phyloP scores from a whole-genome alignment of 2,329 filamentous ascomycete genomes.

The Fusarium devonianum region DNA sequence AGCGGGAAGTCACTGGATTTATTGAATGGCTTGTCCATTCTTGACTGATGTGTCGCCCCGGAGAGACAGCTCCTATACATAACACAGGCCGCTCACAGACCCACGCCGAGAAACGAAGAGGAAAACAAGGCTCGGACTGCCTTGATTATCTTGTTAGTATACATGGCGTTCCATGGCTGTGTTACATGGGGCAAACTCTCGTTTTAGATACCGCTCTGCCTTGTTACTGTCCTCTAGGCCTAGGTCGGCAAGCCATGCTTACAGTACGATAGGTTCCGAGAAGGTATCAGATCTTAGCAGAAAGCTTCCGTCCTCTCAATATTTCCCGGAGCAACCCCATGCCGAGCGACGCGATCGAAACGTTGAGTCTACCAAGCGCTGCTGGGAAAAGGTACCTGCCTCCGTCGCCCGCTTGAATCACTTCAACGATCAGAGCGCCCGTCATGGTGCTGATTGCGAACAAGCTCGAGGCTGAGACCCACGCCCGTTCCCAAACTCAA shows the following conservation, averaged over 20 bases:
- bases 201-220: neutral
- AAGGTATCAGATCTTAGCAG: slow-evolving; percentile 12
- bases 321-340: slow-evolving; percentile 21
- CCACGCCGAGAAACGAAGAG: neutral
- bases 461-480: slow-evolving; percentile 16
- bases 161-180: slow-evolving; percentile 12
- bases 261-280: neutral
- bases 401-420: slow-evolving; percentile 15
- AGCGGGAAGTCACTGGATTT: too few species aligned
- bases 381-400: slow-evolving; percentile 30
- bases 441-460: slow-evolving; percentile 22
- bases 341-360: slow-evolving; percentile 19
- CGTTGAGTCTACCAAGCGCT: slow-evolving; percentile 26
- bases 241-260: slow-evolving; percentile 1
- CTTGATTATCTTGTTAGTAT: neutral
- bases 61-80: neutral
- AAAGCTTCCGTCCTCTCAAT: slow-evolving; percentile 23
- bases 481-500: slow-evolving; percentile 28
- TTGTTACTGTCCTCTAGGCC: neutral
- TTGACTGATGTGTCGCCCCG: slow-evolving; percentile 4
- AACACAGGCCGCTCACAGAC: neutral
- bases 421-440: slow-evolving; percentile 24
- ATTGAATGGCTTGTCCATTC: neutral
- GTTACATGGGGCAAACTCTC: slow-evolving; percentile 2
- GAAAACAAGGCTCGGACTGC: neutral